A percentile compares a stretch with the other conserved stretches of the same genome.
phyloP scores from a whole-genome alignment of 2,329 filamentous ascomycete genomes.

The Annulohypoxylon truncatum region DNA sequence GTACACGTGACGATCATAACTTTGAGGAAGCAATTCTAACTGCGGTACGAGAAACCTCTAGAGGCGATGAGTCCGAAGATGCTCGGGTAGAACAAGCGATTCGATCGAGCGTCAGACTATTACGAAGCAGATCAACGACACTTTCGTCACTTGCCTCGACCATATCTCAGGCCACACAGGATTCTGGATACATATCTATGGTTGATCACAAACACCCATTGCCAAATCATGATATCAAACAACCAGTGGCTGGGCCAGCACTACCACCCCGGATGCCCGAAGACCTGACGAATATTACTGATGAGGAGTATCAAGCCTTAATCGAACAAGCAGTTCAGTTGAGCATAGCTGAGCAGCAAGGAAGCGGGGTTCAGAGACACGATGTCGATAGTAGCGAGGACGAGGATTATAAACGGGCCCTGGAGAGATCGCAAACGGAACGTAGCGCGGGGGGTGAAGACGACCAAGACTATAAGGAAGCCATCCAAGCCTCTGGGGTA shows the following conservation, averaged over 20 bases:
- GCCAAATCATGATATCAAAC: conserved; percentile 19
- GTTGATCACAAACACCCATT: conserved; percentile 39
- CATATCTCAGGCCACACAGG: conserved; percentile 21
- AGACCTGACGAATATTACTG: conserved; percentile 60
- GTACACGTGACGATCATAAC: conserved; percentile 59
- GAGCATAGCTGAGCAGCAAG: conserved; percentile 56
- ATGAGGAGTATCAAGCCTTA: conserved; percentile 68
- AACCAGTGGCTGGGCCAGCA: background rate
- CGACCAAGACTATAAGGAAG: conserved; percentile 56
- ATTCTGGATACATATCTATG: conserved; percentile 38
- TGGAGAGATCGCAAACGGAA: conserved; percentile 44
- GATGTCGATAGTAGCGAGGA: conserved; percentile 41
- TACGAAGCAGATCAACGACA: conserved; percentile 50
- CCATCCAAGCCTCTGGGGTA: conserved; percentile 55
- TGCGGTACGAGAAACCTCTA: conserved; percentile 77
- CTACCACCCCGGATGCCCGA: conserved; percentile 42
- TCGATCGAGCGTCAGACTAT: conserved; percentile 74
- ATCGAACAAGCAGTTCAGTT: conserved; percentile 67
- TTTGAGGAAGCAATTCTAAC: conserved; percentile 78
- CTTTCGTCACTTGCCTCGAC: conserved; percentile 37
- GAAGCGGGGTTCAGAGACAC: conserved; percentile 37
- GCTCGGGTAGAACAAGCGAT: conserved; percentile 78
- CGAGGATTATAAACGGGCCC: conserved; percentile 39
- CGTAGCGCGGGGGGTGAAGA: conserved; percentile 43
- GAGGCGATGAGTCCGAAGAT: conserved; percentile 76